phyloP scores from a whole-genome alignment of 2,329 filamentous ascomycete genomes.

The Trichoderma sp. region DNA sequence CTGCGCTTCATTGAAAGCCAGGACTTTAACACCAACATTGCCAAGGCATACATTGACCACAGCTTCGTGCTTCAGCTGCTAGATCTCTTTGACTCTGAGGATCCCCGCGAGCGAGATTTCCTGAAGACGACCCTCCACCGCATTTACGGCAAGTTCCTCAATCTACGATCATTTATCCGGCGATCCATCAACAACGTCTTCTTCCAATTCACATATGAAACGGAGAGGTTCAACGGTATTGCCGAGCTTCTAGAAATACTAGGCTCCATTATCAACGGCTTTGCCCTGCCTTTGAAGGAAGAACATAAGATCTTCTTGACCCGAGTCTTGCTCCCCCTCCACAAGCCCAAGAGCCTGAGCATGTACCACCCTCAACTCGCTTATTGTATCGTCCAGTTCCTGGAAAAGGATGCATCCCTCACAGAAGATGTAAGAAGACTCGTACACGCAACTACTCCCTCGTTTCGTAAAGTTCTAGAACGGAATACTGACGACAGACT shows the following conservation, averaged over 20 bases:
- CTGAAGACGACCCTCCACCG: slow-evolving; percentile 96
- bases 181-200: slow-evolving; percentile 99
- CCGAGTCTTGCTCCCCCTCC: slow-evolving; percentile 84
- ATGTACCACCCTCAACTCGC: slow-evolving; percentile 99
- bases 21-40: slow-evolving; percentile 99
- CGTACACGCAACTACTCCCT: background rate
- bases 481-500: background rate
- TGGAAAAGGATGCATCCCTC: slow-evolving; percentile 95
- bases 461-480: background rate
- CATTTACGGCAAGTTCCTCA: slow-evolving; percentile 98
- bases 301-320: slow-evolving; percentile 99
- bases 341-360: slow-evolving; percentile 98
- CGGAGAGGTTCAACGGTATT: slow-evolving; percentile 97
- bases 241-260: slow-evolving; percentile 95
- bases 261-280: slow-evolving; percentile 98
- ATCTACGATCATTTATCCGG: slow-evolving; percentile 93
- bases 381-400: slow-evolving; percentile 97
- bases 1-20: slow-evolving; percentile 98
- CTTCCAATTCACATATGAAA: slow-evolving; percentile 99
- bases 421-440: slow-evolving; percentile 81
- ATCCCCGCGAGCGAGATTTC: slow-evolving; percentile 94
- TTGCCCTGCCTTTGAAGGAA: slow-evolving; percentile 93
- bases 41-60: slow-evolving; percentile 98
- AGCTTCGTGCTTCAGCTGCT: slow-evolving; percentile 94
- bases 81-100: slow-evolving; percentile 98